Evolutionary conservation across 257 asterid genomes (phyloP), one percentile per base, ranked within the genome.

Genomic region (Ilex aquifolium): DNA sequence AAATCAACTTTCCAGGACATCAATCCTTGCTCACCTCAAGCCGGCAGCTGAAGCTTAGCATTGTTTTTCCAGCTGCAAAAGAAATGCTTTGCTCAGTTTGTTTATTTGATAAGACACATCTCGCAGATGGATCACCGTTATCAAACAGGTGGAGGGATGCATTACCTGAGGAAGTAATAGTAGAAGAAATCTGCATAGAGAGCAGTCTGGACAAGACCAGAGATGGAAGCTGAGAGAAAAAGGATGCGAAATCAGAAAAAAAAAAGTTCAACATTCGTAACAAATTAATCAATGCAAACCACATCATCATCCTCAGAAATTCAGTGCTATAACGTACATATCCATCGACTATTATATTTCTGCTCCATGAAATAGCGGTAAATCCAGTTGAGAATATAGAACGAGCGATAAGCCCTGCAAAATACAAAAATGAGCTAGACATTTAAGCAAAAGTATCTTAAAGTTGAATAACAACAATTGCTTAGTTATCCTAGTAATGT

Each of bases 161-260:
- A 50, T 75, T 63, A 91, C 97, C 97, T 91, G 81, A 91, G 76
- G 54, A 80, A 91, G 93, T 91, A 91, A 65, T 85, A 88, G 80
- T 91, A 91, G 87, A 88, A 90, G 87, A 90, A 90, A 81, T 90
- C 97, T 62, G 96, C 96, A 78, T 88, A 90, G 31, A 91, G 86
- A 48, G 84, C 90, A 49, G 97, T 91, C 74, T 91, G 97, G 70
- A 85, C 77, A 61, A 88, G 82, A 57, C 97, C 97, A 31, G 96
- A 80, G 71, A 84, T 59, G 42, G 86, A 82, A 56, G 97, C 97
- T 91, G 88, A 21, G 44, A 32, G 16, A 55, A 57, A 69, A 61
- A 57, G 11, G 31, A n/a, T 36, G 50, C 8, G 42, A 32, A 17
- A 32, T 29, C 36, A 61, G 56, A 65, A 58, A 53, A 46, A 42